A percentile compares a stretch with the other conserved stretches of the same genome.
Conservation (phyloP, 129 eudicot genomes). For the Arctium lappa region DNA sequence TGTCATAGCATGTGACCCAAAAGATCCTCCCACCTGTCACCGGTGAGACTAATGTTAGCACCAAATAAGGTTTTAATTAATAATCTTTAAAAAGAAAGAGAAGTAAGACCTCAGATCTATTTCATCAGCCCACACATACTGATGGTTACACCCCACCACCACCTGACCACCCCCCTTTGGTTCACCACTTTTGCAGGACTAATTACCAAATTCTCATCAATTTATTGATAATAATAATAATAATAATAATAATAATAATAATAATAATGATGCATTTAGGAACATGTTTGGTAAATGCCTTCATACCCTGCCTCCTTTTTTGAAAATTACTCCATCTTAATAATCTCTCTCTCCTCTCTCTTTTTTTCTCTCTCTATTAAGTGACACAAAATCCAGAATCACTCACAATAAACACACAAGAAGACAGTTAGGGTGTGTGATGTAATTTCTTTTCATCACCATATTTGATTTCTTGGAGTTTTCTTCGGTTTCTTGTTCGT, state of each 20-base stretch:
- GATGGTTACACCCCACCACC: conserved; percentile 7
- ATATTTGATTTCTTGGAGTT: conserved; percentile 31
- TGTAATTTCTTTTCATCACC: conserved; percentile 10
- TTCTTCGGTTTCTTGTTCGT: conserved; percentile 3
- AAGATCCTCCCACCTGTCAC: conserved; percentile 13
- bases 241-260: background rate
- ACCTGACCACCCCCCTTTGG: background rate
- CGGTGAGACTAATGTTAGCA: conserved; percentile 20
- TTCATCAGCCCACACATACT: background rate
- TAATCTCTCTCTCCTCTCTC: conserved; percentile 9
- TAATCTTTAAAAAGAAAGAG: background rate
- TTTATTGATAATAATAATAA: background rate
- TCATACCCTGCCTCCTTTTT: conserved; percentile 13
- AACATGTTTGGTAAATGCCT: conserved; percentile 26
- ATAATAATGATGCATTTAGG: background rate
- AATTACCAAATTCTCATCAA: conserved; percentile 5
- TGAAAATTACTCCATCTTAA: conserved; percentile 8
- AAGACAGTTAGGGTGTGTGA: conserved; percentile 9
- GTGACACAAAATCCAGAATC: conserved; percentile 13
- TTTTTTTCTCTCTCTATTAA: background rate
- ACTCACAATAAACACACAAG: conserved; percentile 19
- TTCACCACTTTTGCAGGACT: background rate
- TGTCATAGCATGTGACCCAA: conserved; percentile 6
- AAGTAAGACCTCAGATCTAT: conserved; percentile 22
- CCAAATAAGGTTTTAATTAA: conserved; percentile 11